Base-by-base conservation (phyloP, 1,139 yeast species). In the Pichia sp. region DNA sequence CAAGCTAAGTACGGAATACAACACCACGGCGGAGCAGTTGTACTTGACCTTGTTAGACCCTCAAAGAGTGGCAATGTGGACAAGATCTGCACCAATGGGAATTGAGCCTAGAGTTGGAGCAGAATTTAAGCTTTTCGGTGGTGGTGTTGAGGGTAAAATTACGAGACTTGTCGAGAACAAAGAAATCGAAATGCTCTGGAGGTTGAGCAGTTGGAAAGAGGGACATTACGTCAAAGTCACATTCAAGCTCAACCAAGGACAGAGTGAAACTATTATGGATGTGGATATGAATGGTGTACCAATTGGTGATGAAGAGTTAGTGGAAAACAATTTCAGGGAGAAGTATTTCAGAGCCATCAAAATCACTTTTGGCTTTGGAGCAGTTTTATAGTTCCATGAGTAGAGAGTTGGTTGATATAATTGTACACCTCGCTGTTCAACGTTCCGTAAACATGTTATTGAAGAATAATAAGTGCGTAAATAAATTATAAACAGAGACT, bases 231-330 rank as follows among this genome's bases (percentile, higher is more conserved):
- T 96, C 3, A 68, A 66, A 17, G 64, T 91, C 49, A 70, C 67
- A 27, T 70, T 88, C 49, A 68, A 64, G 29, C 72, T 93, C 45
- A 74, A 73, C 38, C 86, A 85, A 56, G 93, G 93, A 18, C 69
- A 75, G 14, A 74, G 82, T 30, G 97, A 88, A 52, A 91, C 98
- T 13, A 75, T 71, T 39, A 67, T 88, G 66, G 74, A 79, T 41
- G 91, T 87, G 25, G 67, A 71, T 40, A 85, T 91, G 74, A 66
- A 75, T 17, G 96, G 96, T n/a, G 80, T 91, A 34, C 98, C 98
- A 16, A 69, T 91, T 31, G 98, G 97, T n/a, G 93, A 93, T 56
- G 97, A 91, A 59, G 98, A 91, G 40, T 69, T 82, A 40, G 96
- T 85, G 29, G 74, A 77, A 53, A 73, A 68, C 30, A 91, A 91